Evolutionary conservation across 176 grass and related monocot genomes (phyloP), one percentile per base, ranked within the genome.

Genomic region (Puya raimondii): DNA sequence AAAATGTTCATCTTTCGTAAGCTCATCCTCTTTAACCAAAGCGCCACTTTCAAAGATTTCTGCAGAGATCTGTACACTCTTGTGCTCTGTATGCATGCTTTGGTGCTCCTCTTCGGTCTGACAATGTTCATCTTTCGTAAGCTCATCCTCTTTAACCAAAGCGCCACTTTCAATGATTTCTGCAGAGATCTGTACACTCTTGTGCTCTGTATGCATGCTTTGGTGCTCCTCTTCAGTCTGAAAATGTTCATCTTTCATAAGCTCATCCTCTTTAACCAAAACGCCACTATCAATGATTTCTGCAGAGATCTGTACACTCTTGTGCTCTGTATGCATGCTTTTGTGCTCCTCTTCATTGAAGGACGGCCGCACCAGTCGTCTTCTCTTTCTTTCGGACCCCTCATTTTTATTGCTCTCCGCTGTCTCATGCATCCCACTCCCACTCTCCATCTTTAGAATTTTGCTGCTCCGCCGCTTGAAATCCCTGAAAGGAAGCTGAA

Each of bases 351-450:
- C 77, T 70, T 23, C 64, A 70, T 49, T 50, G 73, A 80, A 71
- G 59, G 73, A 73, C 42, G 77, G 58, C 23, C 48, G 52, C 58
- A 52, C 64, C 64, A 80, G 58, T 70, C 63, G 67, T 3, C 12
- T 84, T 66, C 80, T 83, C 69, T 83, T 88, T 25, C 6, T 23
- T 51, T 59, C 17, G 69, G 70, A 66, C 83, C 48, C 80, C 68
- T 76, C 52, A 54, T 68, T 65, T 53, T 76, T 64, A 48, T 56
- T 68, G 57, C 12, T 68, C 48, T 71, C 59, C 16, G 49, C 54
- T 33, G 74, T 72, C 2, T 63, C 26, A 61, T 81, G 54, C 54
- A 58, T 58, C 18, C 18, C 15, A 15, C 54, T 51, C 64, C 64
- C 61, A 75, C 67, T 65, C 48, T 51, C 68, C 70, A 68, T 16